Base-by-base conservation (phyloP, 768 basidiomycete species). In the Lactarius tabidus region DNA sequence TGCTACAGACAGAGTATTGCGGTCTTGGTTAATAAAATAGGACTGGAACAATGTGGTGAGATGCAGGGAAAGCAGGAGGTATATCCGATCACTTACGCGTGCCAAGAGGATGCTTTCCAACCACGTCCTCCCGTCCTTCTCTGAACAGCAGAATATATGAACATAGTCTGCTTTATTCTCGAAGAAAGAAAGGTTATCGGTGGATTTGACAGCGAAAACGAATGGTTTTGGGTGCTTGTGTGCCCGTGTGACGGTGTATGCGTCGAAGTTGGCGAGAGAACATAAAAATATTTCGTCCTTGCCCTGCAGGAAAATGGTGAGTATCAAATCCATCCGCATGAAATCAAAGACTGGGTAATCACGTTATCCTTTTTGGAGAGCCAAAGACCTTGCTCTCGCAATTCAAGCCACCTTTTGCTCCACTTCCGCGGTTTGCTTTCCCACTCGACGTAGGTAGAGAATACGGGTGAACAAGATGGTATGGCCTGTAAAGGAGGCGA, bases 381-480 rank as follows among this genome's bases (percentile, higher is more conserved):
- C 83, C 88, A 96, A 60, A 98, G 72, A 65, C 85, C 84, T 68
- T 95, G 92, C 71, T 95, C 93, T 56, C 91, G 82, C 29, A 97
- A 82, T 71, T 88, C 86, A 72, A 99, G 79, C 85, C 88, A 95
- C 38, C 93, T 84, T 76, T 98, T 98, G 62, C 80, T 88, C 97
- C 96, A 99, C 76, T 97, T 97, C 39, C 94, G 94, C 65, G 89
- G 85, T 77, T 96, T 98, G 53, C 79, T 80, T 78, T 96, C 93
- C 84, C 87, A 91, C 74, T 98, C 91, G 29, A 98, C 85, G 71
- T 87, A 94, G 7, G 89, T 82, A 45, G 81, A 77, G 67, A 77
- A 71, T 4, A 69, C 74, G 57, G 81, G 79, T 28, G 79, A 77
- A 64, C 75, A 75, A 6, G 77, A 73, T 15, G 85, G 86, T 53